Evolutionary conservation across 768 basidiomycete genomes (phyloP), one percentile per base, ranked within the genome.

Genomic region (Termitomyces sp.): DNA sequence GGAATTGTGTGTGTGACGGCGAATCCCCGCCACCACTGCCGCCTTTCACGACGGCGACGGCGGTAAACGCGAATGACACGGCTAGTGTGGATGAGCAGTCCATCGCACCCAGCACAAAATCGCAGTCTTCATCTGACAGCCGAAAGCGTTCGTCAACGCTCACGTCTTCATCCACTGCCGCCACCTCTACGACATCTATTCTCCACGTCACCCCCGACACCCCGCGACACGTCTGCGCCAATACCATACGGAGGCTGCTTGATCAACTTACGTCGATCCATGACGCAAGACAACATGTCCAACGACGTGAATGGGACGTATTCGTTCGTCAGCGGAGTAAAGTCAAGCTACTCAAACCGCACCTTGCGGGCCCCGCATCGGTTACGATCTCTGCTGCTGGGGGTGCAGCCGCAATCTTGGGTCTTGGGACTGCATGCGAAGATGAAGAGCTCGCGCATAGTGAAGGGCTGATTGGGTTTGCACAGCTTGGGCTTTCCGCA

Each of bases 401-500:
- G 0, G 77, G 79, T 0, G 83, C 84, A 0, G 88, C 87, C 5
- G 81, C 81, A 4, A 73, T 92, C 37, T 75, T 90, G 3, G 89
- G 88, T 9, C 74, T 87, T 2, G 83, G 84, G 14, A 81, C 81
- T 7, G 76, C 76, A 1, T 73, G 77, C 32, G 85, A 83, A 53
- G 84, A 83, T 54, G 88, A 90, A 45, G 93, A 94, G 64, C 74
- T 92, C 41, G 72, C 75, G 30, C 93, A 95, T 67, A 86, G 80
- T 22, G 91, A 92, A 34, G 93, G 92, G 1, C 67, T 98, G 28
- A 87, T 99, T 53, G 94, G 93, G 1, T 88, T 99, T 55, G 88
- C 90, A 15, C 92, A 96, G 70, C 81, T 97, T 51, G 93, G 93
- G 0, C 68, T 85, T 19, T 86, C 85, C 1, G 77, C 87, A 34